These are phyloP conservation scores for Trichoderma sp. DNA, from an alignment of 2,329 filamentous ascomycete species.

Conservation along the genomic window DNA sequence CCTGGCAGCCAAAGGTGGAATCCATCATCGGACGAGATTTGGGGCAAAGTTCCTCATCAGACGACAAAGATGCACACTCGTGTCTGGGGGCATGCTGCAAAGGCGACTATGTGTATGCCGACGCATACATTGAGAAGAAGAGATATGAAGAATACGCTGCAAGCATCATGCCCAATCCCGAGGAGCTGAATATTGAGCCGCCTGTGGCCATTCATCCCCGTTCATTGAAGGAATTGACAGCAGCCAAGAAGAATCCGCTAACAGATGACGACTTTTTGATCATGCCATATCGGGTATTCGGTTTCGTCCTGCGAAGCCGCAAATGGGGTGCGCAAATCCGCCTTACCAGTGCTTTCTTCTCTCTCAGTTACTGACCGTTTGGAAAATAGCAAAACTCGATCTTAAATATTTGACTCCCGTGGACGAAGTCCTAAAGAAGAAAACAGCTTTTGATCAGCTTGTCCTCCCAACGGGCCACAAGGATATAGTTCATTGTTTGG, in stretches of 20 bases:
- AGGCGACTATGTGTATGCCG: not conserved
- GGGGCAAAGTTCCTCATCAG: not conserved
- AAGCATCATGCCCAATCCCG: not conserved
- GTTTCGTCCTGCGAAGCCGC: constrained; percentile 40
- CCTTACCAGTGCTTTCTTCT: not conserved
- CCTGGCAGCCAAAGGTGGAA: constrained; percentile 7
- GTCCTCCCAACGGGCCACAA: constrained; percentile 32
- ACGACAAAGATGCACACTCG: not conserved
- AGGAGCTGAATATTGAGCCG: not conserved
- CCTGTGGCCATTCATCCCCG: constrained; percentile 13
- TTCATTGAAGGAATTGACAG: constrained; percentile 3
- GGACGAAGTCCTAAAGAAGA: not conserved
- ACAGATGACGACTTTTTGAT: constrained; percentile 38
- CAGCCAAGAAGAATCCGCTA: constrained; percentile 2
- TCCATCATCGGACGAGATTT: constrained; percentile 1
- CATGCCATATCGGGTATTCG: constrained; percentile 42
- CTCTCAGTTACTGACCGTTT: not conserved
- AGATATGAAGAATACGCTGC: constrained; percentile 16
- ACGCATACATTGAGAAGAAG: constrained; percentile 24
- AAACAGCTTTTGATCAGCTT: constrained; percentile 36
- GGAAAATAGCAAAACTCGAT: not conserved
- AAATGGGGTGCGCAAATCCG: constrained; percentile 40
- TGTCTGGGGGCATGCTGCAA: constrained; percentile 9
- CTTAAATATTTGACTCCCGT: constrained; percentile 5
- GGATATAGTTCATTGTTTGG: constrained; percentile 13